Evolutionary conservation across 2,329 filamentous ascomycete species (phyloP).

Genomic region (Ophiostoma angusticollis): DNA sequence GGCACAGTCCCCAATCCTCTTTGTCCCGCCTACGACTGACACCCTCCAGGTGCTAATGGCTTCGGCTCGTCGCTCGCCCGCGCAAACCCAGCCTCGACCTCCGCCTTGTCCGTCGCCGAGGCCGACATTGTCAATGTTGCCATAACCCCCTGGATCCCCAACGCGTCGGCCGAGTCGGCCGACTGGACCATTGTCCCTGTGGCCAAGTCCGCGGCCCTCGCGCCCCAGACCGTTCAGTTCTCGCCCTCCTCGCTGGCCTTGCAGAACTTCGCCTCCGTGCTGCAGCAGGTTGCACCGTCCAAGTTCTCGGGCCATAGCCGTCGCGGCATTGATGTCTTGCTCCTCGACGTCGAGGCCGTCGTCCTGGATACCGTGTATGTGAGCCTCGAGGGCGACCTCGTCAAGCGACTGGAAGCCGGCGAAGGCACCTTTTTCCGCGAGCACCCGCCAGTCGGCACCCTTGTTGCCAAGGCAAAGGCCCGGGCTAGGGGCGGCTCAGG

Average conservation of each 20-base stretch:
- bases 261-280: constrained; percentile 62
- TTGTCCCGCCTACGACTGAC: neutral
- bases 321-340: constrained; percentile 68
- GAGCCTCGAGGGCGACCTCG: constrained; percentile 66
- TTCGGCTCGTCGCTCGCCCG: constrained; percentile 11
- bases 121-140: constrained; percentile 50
- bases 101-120: constrained; percentile 7
- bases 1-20: neutral
- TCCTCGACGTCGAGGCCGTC: constrained; percentile 69
- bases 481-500: constrained; percentile 18
- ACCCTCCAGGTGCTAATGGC: constrained; percentile 1
- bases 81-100: constrained; percentile 2
- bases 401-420: constrained; percentile 68
- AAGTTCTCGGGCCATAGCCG: constrained; percentile 61
- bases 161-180: constrained; percentile 43
- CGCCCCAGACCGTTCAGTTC: constrained; percentile 68
- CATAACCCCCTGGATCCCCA: constrained; percentile 60
- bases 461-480: constrained; percentile 20
- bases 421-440: constrained; percentile 69
- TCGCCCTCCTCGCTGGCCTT: constrained; percentile 59
- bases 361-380: constrained; percentile 78
- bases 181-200: constrained; percentile 82
- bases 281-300: constrained; percentile 63
- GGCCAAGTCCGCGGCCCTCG: constrained; percentile 47
- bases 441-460: constrained; percentile 31